Evolutionary conservation across 345 rosid species (phyloP).

Genomic region (Salix dunnii): DNA sequence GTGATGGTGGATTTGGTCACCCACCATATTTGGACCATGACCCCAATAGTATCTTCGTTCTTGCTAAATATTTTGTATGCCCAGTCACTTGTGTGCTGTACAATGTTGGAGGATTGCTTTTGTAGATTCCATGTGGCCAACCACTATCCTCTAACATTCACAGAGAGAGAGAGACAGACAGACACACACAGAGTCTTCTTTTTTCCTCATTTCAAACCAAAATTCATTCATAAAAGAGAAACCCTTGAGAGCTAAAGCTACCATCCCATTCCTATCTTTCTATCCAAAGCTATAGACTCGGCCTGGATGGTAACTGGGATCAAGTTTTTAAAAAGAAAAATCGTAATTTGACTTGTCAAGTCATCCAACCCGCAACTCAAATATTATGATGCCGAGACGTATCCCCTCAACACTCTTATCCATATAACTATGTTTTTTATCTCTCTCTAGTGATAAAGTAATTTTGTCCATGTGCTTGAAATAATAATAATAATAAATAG

Average conservation of each 20-base stretch:
- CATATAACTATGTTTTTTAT: too few species aligned
- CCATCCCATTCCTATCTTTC: background rate
- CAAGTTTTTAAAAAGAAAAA: too few species aligned
- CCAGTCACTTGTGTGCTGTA: slow-evolving; percentile 32
- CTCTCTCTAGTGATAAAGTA: too few species aligned
- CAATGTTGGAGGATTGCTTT: slow-evolving; percentile 14
- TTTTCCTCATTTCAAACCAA: slow-evolving; percentile 15
- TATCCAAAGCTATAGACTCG: too few species aligned
- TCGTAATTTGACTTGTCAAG: too few species aligned
- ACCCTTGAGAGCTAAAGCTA: slow-evolving; percentile 45
- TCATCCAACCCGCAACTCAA: too few species aligned
- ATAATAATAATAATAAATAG: background rate
- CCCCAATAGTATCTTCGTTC: slow-evolving; percentile 10
- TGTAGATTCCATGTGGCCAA: slow-evolving; percentile 28
- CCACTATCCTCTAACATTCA: slow-evolving; percentile 24
- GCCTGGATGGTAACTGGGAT: too few species aligned
- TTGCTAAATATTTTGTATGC: background rate
- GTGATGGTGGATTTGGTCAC: slow-evolving; percentile 33
- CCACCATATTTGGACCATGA: slow-evolving; percentile 23
- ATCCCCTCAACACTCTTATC: too few species aligned
- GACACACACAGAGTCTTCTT: background rate
- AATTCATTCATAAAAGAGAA: slow-evolving; percentile 21
- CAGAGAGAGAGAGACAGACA: background rate
- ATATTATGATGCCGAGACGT: too few species aligned
- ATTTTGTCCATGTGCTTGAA: too few species aligned